These are phyloP conservation scores for Flaveria floridana DNA, from an alignment of 140 eudicot genomes.

Conservation along the genomic window DNA sequence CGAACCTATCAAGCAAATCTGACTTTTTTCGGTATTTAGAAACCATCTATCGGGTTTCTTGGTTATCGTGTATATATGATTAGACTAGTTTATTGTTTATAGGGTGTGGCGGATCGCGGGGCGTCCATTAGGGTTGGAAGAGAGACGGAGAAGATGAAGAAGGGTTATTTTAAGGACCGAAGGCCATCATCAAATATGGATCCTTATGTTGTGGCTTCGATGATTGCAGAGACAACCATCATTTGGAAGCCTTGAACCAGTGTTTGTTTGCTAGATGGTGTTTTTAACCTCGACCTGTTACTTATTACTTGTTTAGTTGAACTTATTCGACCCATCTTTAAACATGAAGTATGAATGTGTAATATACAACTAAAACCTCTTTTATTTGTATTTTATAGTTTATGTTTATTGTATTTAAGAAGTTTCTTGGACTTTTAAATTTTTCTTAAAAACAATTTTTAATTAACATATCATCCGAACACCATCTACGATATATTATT, in stretches of 20 bases:
- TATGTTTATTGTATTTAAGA: neutral
- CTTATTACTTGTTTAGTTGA: neutral
- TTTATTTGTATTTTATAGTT: neutral
- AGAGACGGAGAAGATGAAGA: conserved; percentile 44
- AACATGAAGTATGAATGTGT: neutral
- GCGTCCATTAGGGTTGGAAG: conserved; percentile 46
- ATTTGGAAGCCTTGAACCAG: conserved; percentile 34
- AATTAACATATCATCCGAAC: no score
- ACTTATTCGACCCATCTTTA: neutral
- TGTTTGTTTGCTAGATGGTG: neutral
- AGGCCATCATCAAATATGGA: conserved; percentile 51
- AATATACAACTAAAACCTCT: neutral
- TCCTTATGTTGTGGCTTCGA: conserved; percentile 48
- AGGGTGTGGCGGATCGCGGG: conserved; percentile 54
- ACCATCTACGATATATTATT: no score
- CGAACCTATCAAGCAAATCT: no score
- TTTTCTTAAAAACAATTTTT: no score
- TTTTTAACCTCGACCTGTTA: neutral
- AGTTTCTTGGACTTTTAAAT: no score
- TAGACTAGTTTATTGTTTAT: neutral
- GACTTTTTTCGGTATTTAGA: neutral
- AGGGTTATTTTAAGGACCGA: conserved; percentile 44
- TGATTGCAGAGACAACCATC: conserved; percentile 53
- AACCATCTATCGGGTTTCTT: neutral
- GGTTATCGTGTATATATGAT: neutral